Evolutionary conservation across 192 early-diverging fungal species (phyloP).

Genomic region (Coemansia sp.): DNA sequence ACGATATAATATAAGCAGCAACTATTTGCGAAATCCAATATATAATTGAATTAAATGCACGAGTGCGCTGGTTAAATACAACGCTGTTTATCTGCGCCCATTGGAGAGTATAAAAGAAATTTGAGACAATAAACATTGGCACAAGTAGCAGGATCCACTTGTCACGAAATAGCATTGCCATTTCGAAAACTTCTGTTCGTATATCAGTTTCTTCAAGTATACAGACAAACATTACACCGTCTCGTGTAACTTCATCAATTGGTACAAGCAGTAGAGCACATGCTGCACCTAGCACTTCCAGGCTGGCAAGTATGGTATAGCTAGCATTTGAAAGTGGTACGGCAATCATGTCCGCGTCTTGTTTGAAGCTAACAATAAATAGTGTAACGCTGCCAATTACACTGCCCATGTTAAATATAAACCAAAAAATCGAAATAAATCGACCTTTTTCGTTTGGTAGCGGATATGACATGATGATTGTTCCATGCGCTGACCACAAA

Average conservation of each 20-base stretch:
- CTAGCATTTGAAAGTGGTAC: slow-evolving; percentile 59
- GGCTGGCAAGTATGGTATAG: slow-evolving; percentile 70
- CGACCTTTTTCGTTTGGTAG: slow-evolving; percentile 71
- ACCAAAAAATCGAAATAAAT: slow-evolving; percentile 81
- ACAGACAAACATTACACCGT: slow-evolving; percentile 62
- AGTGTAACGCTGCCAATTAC: slow-evolving; percentile 69
- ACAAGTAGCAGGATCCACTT: slow-evolving; percentile 67
- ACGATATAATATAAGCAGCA: slow-evolving; percentile 64
- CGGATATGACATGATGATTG: slow-evolving; percentile 80
- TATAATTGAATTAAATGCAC: slow-evolving; percentile 69
- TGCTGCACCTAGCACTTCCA: slow-evolving; percentile 65
- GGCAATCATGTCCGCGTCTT: neutral
- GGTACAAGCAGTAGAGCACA: slow-evolving; percentile 61
- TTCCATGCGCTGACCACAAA: slow-evolving; percentile 69
- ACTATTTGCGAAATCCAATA: slow-evolving; percentile 80
- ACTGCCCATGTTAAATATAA: slow-evolving; percentile 75
- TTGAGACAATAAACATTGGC: slow-evolving; percentile 69
- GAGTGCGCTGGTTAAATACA: slow-evolving; percentile 69
- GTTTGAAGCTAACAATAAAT: slow-evolving; percentile 59
- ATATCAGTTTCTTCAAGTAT: slow-evolving; percentile 60
- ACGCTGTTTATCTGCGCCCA: slow-evolving; percentile 63
- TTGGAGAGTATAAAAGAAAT: slow-evolving; percentile 82
- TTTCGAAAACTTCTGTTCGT: slow-evolving; percentile 52
- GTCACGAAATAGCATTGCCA: slow-evolving; percentile 62
- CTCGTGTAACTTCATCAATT: slow-evolving; percentile 58